Evolutionary conservation across 2,329 filamentous ascomycete species (phyloP).

Genomic region (Blumeria hordei): DNA sequence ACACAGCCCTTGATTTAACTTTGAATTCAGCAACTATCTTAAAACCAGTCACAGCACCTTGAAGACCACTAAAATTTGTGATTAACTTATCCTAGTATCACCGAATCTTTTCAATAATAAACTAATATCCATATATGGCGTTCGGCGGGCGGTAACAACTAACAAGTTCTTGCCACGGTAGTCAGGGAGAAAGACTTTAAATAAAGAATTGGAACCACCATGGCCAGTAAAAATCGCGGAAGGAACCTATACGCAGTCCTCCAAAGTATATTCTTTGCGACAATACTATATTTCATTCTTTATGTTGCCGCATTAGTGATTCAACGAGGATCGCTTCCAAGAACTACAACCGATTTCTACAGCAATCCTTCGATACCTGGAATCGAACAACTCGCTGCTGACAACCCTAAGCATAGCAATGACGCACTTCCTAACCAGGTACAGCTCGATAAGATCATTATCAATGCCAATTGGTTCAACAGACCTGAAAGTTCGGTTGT

Average conservation of each 20-base stretch:
- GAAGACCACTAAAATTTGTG: no score
- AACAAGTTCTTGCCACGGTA: background rate
- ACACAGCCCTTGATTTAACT: no score
- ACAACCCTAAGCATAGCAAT: conserved; percentile 5
- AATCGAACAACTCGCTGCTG: background rate
- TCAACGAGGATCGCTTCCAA: conserved; percentile 11
- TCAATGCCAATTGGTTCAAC: conserved; percentile 28
- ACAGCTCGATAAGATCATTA: conserved; percentile 21
- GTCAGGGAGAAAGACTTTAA: background rate
- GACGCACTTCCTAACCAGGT: conserved; percentile 6
- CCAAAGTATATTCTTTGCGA: conserved; percentile 12
- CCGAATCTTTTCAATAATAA: background rate
- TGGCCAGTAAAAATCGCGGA: conserved; percentile 11
- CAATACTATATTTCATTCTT: conserved; percentile 10
- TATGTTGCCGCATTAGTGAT: conserved; percentile 11
- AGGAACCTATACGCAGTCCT: conserved; percentile 11
- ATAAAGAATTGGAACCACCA: conserved; percentile 2
- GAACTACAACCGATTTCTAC: conserved; percentile 10
- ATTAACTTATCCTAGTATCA: no score
- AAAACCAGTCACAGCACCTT: no score
- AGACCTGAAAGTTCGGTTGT: conserved; percentile 24
- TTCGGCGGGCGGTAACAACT: background rate
- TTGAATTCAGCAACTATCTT: no score
- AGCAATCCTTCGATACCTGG: conserved; percentile 4
- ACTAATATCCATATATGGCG: background rate